Evolutionary conservation across 345 rosid genomes (phyloP).

Genomic region (Eucalyptus cladocalyx): DNA sequence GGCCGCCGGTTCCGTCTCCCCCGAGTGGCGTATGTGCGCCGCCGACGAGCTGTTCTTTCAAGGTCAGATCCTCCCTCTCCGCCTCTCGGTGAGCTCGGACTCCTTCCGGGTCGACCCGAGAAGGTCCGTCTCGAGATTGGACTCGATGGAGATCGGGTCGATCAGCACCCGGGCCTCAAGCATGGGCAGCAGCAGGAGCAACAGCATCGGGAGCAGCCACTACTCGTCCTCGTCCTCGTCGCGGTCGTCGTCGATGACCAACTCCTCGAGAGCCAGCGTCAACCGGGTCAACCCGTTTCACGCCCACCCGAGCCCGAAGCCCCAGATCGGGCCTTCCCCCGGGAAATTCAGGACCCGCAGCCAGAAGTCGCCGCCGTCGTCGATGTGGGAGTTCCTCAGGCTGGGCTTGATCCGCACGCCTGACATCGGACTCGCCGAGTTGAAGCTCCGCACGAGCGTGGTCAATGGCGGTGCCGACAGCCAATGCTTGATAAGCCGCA

Average conservation of each 20-base stretch:
- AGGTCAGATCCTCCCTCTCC: slow-evolving; percentile 4
- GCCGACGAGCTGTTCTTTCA: slow-evolving; percentile 10
- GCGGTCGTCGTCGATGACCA: not conserved
- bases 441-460: slow-evolving; percentile 14
- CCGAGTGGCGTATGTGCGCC: not conserved
- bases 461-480: slow-evolving; percentile 3
- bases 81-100: not conserved
- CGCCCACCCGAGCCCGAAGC: slow-evolving; percentile 64
- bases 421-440: slow-evolving; percentile 51
- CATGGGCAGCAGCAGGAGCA: slow-evolving; percentile 4
- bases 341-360: not conserved
- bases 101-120: not conserved
- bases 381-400: slow-evolving; percentile 63
- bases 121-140: not conserved
- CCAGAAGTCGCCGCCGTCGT: slow-evolving; percentile 6
- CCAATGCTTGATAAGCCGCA: slow-evolving; percentile 35
- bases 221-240: not conserved
- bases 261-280: not conserved
- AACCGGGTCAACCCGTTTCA: slow-evolving; percentile 19
- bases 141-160: slow-evolving; percentile 2
- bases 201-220: not conserved
- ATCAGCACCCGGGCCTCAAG: not conserved
- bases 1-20: not conserved
- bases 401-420: slow-evolving; percentile 70
- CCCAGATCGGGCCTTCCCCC: slow-evolving; percentile 34